Evolutionary conservation across 192 early-diverging fungal species (phyloP), one percentile per base, ranked within the genome.

Genomic region (Backusella parvicylindrica): DNA sequence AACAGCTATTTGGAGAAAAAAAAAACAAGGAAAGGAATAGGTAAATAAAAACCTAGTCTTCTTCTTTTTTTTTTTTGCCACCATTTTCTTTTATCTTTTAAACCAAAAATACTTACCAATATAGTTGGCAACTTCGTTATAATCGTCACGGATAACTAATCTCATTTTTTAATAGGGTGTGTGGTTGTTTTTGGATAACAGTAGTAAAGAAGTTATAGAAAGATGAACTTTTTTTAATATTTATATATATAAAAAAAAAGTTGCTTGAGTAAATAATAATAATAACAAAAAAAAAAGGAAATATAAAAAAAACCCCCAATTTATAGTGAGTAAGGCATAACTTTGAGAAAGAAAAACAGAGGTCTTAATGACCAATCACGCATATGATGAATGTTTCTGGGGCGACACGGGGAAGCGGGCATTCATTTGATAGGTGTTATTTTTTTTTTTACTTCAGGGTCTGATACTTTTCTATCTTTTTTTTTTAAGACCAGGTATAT

Each of bases 121-220:
- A 73, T 93, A 90, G 72, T 89, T 86, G 30, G 89, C 87, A 72
- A 93, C 91, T 40, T 86, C 86, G 76, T 89, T 85, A 77, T 86
- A 89, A 72, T 91, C 86, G 77, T 89, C 79, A 73, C 92, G 91
- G 73, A 93, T 93, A 76, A 91, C 86, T 30, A 93, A 87, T 86
- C 92, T 87, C 92, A 93, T 93, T 67, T 66, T 66, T 36, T 21
- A 50, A 50, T 50, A 36, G 9, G 28, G 50, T 68, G 15, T 68
- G 13, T 16, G 4, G 7, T 47, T n/a, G n/a, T n/a, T n/a, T 32
- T 66, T 21, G 28, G 43, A 56, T 40, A 32, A 4, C 33, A 13
- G 33, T 30, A 21, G n/a, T 36, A 67, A 35, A 37, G 15, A 64
- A 64, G 28, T 6, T 38, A 38, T 6, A 6, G 7, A 37, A 37